phyloP scores from a whole-genome alignment of 1,139 yeast species.

The Diutina neorugosa region DNA sequence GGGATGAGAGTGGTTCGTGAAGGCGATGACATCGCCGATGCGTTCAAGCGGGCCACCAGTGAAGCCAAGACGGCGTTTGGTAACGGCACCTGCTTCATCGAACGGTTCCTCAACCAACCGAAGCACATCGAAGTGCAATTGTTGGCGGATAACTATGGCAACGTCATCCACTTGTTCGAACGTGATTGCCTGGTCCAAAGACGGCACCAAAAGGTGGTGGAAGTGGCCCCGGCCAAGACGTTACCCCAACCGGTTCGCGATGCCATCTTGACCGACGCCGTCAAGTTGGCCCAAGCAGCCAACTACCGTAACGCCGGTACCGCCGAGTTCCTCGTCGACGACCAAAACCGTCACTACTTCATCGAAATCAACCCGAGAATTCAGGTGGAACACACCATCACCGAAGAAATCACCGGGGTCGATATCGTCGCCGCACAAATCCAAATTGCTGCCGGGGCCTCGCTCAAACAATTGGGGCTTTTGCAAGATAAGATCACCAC shows the following conservation, averaged over 20 bases:
- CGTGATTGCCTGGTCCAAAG: slow-evolving; percentile 99
- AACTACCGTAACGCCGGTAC: slow-evolving; percentile 97
- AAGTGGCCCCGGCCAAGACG: slow-evolving; percentile 97
- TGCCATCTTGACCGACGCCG: slow-evolving; percentile 89
- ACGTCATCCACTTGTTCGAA: slow-evolving; percentile 90
- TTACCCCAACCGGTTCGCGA: slow-evolving; percentile 74
- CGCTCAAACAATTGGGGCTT: slow-evolving; percentile 80
- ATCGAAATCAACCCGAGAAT: slow-evolving; percentile 98
- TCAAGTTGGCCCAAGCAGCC: slow-evolving; percentile 75
- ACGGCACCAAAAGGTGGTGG: slow-evolving; percentile 98
- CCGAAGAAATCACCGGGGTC: slow-evolving; percentile 97
- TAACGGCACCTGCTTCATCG: slow-evolving; percentile 96
- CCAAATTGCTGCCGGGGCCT: slow-evolving; percentile 98
- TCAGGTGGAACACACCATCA: slow-evolving; percentile 97
- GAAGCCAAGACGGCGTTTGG: slow-evolving; percentile 95
- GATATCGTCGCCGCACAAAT: slow-evolving; percentile 98
- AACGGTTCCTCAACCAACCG: slow-evolving; percentile 88
- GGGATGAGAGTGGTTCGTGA: slow-evolving; percentile 99
- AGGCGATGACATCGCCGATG: slow-evolving; percentile 88
- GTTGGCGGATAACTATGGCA: slow-evolving; percentile 88
- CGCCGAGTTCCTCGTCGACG: slow-evolving; percentile 93
- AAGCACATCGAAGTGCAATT: slow-evolving; percentile 97
- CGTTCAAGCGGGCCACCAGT: slow-evolving; percentile 85
- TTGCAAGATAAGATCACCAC: slow-evolving; percentile 90
- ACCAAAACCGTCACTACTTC: slow-evolving; percentile 89